phyloP scores from a whole-genome alignment of 495 filamentous ascomycete genomes.

The Hyphodiscus hymeniophilus region DNA sequence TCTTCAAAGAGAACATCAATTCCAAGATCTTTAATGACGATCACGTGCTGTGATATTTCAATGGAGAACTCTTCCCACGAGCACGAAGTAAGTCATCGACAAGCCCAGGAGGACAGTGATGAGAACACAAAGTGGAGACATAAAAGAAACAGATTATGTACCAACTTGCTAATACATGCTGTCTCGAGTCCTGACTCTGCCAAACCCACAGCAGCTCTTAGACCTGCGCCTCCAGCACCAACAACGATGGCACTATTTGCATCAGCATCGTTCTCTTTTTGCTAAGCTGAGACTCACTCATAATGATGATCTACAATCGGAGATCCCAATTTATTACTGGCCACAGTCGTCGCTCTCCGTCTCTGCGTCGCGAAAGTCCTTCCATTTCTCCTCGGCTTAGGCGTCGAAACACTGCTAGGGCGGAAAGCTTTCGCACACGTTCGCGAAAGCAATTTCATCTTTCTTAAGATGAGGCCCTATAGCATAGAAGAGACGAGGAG shows the following conservation, averaged over 20 bases:
- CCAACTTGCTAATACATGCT: conserved; percentile 21
- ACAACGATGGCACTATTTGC: conserved; percentile 19
- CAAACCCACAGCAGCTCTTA: conserved; percentile 22
- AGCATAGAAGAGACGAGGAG: too few species aligned
- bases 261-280: neutral
- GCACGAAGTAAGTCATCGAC: too few species aligned
- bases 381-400: neutral
- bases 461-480: neutral
- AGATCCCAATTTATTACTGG: neutral
- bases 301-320: conserved; percentile 20
- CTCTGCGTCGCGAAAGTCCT: conserved; percentile 3
- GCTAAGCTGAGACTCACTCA: conserved; percentile 11
- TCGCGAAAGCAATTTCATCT: neutral
- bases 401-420: neutral
- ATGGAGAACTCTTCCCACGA: too few species aligned
- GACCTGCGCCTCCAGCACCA: conserved; percentile 21
- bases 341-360: conserved; percentile 6
- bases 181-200: conserved; percentile 19
- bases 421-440: neutral
- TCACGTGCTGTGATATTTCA: too few species aligned
- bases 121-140: too few species aligned
- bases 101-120: too few species aligned
- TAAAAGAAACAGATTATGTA: too few species aligned
- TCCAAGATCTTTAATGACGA: too few species aligned
- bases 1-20: too few species aligned